phyloP scores from a whole-genome alignment of 805 yeast species.

The Zygotorulaspora sp. region DNA sequence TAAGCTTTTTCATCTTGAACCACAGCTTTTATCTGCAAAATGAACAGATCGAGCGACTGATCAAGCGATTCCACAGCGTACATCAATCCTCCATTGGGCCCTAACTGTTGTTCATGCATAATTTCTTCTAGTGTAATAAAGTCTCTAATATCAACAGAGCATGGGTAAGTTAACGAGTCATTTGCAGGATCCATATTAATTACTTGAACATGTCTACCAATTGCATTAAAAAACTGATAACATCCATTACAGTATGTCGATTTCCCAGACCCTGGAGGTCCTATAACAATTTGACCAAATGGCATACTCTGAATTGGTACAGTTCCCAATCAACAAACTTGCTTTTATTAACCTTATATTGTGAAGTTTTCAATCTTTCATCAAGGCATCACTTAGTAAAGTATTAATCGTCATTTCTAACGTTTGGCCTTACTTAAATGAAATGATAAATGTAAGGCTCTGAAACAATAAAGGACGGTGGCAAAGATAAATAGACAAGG shows the following conservation, averaged over 20 bases:
- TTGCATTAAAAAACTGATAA: slow-evolving; percentile 87
- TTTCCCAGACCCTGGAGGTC: slow-evolving; percentile 98
- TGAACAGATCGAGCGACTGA: slow-evolving; percentile 53
- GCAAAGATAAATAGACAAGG: slow-evolving; percentile 3
- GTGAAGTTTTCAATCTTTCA: background rate
- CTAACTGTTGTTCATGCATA: slow-evolving; percentile 65
- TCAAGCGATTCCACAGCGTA: slow-evolving; percentile 72
- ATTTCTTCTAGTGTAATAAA: slow-evolving; percentile 70
- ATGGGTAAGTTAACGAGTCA: slow-evolving; percentile 63
- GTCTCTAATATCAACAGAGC: slow-evolving; percentile 74
- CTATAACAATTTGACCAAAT: slow-evolving; percentile 89
- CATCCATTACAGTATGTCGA: slow-evolving; percentile 93
- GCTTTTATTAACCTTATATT: too few species aligned
- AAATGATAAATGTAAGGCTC: background rate
- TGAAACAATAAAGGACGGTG: slow-evolving; percentile 6
- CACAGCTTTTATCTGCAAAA: slow-evolving; percentile 52
- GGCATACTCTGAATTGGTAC: too few species aligned
- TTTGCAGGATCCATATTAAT: slow-evolving; percentile 93
- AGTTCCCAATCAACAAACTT: too few species aligned
- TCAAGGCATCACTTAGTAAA: slow-evolving; percentile 4
- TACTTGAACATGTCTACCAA: slow-evolving; percentile 83
- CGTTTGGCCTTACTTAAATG: background rate
- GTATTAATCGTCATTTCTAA: background rate
- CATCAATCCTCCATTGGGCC: slow-evolving; percentile 89
- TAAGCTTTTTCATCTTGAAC: slow-evolving; percentile 57